Base-by-base conservation (phyloP, 2,329 filamentous ascomycete genomes). In the Botrytis hyacinthi region DNA sequence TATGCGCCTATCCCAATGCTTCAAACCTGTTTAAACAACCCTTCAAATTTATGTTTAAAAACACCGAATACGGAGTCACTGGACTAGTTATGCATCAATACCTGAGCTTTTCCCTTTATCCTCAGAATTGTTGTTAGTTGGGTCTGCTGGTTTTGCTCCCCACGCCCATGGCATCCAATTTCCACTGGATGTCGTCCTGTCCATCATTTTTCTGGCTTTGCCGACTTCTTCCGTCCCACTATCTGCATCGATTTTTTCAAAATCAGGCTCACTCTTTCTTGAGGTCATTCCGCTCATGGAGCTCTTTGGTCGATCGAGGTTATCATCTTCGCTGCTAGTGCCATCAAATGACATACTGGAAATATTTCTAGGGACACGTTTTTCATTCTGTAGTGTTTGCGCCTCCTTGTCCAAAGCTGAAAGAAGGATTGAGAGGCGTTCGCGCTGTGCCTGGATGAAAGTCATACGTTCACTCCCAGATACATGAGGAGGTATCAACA, bases 231-330 rank as follows among this genome's bases (percentile, higher is more conserved):
- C 90, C 40, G 84, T 84, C 16, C 87, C 87, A 79, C 90, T 91
- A 80, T 95, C 92, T 48, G 91, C 90, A 75, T 96, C 92, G 77
- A 97, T 93, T 81, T 93, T 93, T 80, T 97, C 94, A 80, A 98
- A 98, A 78, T 97, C 95, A 32, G 88, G 89, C 81, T 97, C 94
- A 81, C 93, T 97, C 76, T 90, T 90, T 80, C 93, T 95, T 84
- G 95, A 95, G 78, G 89, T 91, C 78, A 97, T 83, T 4, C 85
- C 89, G 75, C 86, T 87, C 78, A 82, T 71, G 8, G 77, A 74
- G 54, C 77, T 80, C 73, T 71, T 78, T 67, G 76, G 77, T 68
- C 76, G 74, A 65, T 76, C 77, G 70, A 76, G 74, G 40, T 79
- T 78, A 18, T 79, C 77, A 44, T 79, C 79, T 69, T 82, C 62